Conservation (phyloP, 2,329 filamentous ascomycete genomes). For the Tolypocladium guangdongense region DNA sequence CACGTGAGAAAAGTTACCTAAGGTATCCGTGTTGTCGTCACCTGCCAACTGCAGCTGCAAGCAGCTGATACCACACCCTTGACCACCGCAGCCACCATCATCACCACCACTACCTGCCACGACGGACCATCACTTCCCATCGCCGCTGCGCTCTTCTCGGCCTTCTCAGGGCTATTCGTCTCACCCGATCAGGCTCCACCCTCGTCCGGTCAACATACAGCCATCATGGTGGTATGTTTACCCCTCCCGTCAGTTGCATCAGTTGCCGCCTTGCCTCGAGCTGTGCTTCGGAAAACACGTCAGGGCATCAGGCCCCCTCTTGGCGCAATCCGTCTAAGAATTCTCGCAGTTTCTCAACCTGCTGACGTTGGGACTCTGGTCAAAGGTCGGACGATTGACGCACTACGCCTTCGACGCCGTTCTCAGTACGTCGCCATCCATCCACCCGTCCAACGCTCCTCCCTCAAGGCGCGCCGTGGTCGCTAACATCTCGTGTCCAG, state of each 20-base stretch:
- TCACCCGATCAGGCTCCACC: not conserved
- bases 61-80: not conserved
- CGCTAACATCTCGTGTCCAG: constrained; percentile 30
- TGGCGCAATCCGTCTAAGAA: not conserved
- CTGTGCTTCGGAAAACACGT: not conserved
- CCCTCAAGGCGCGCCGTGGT: not conserved
- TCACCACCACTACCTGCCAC: not conserved
- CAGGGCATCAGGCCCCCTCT: not conserved
- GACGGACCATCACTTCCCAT: not conserved
- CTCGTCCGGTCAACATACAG: not conserved
- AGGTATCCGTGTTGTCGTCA: not conserved
- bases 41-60: not conserved
- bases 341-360: constrained; percentile 48
- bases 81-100: not conserved
- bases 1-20: not conserved
- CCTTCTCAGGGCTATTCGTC: not conserved
- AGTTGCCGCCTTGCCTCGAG: not conserved
- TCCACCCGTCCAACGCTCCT: not conserved
- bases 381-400: constrained; percentile 81
- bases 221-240: constrained; percentile 23
- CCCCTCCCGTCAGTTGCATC: not conserved
- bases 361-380: constrained; percentile 57
- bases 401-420: constrained; percentile 97
- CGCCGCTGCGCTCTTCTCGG: not conserved
- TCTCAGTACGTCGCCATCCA: constrained; percentile 50